Evolutionary conservation across 164 flowering plant species (phyloP), one percentile per base, ranked within the genome.

Genomic region (Stephania japonica): DNA sequence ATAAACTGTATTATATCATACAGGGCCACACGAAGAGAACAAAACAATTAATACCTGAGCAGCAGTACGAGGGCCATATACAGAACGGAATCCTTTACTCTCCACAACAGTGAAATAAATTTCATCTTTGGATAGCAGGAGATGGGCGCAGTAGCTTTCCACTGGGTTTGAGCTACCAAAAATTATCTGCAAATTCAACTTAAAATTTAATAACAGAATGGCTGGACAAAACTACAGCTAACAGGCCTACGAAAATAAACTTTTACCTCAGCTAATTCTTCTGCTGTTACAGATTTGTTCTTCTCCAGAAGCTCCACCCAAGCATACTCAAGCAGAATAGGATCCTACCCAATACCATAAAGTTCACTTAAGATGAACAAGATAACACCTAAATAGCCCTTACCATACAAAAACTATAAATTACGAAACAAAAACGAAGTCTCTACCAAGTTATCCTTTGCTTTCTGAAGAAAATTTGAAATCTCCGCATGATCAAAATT

Each of bases 251-350:
- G 38, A 4, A 0, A n/a, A 73, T 68, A 70, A 32, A 24, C 65
- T 41, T 67, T 27, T 86, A 94, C 99, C 97, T 92, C 94, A 23
- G 99, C 94, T 44, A 94, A 77, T 75, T 87, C 95, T 80, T 89
- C 91, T n/a, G 87, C 81, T 24, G 94, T 89, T 41, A 87, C 90
- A 38, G 89, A 82, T 76, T 86, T 85, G 63, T 94, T 85, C 76
- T 86, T 86, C 70, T 92, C 97, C 72, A 89, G 87, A 77, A 94
- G 90, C 84, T 94, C 97, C 78, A 78, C 74, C 99, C 99, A 94
- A 42, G 99, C 97, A 88, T 84, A 88, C 81, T 94, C 97, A 73
- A 92, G 91, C 72, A 94, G 76, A 62, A 91, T 38, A 21, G 88
- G 84, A 70, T 92, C 99, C 99, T 94, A 86, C 76, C 75, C 66